A percentile compares a stretch with the other conserved stretches of the same genome.
These are phyloP conservation scores for Vitis hybrid DNA, from an alignment of 177 flowering plant genomes.

Conservation along the genomic window DNA sequence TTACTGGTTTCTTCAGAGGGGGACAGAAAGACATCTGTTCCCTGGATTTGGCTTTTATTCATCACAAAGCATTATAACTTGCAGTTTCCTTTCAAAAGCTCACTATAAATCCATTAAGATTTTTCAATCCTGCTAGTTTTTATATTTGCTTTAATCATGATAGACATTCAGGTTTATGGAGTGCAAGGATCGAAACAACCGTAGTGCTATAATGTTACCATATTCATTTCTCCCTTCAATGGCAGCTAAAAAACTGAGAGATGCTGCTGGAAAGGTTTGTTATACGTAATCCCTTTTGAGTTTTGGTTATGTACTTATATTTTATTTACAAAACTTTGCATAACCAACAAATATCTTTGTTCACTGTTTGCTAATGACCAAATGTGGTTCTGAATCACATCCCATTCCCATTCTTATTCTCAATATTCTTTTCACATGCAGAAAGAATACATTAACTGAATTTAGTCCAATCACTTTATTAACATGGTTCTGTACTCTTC, in stretches of 20 bases:
- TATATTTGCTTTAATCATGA: conserved; percentile 23
- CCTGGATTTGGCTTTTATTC: too few species aligned
- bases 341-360: neutral
- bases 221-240: conserved; percentile 90
- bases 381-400: neutral
- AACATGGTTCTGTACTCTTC: neutral
- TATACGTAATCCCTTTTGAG: neutral
- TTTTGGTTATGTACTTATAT: neutral
- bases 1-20: too few species aligned
- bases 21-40: too few species aligned
- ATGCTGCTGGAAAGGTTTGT: conserved; percentile 80
- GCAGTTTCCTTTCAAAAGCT: neutral
- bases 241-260: conserved; percentile 73
- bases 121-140: conserved; percentile 10
- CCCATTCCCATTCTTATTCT: neutral
- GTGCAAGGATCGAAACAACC: conserved; percentile 92
- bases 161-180: conserved; percentile 83
- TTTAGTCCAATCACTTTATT: neutral
- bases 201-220: conserved; percentile 68
- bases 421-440: neutral
- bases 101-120: neutral
- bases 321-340: neutral
- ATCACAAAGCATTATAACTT: too few species aligned
- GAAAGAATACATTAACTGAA: neutral
- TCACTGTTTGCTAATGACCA: neutral